These are phyloP conservation scores for Termitomyces sp. DNA, from an alignment of 768 basidiomycete genomes.

Conservation along the genomic window DNA sequence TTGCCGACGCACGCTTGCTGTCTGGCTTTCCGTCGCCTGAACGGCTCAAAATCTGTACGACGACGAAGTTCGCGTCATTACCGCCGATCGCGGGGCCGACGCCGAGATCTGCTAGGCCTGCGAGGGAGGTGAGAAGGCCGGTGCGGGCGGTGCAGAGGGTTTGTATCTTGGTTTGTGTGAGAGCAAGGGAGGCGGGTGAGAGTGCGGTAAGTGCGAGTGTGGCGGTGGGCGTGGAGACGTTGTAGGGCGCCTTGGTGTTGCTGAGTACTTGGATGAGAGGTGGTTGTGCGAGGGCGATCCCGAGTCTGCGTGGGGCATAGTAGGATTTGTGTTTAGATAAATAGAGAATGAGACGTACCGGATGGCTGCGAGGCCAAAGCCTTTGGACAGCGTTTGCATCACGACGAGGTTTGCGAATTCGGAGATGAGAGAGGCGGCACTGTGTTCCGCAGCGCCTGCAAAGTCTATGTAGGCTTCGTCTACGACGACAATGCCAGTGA, in stretches of 20 bases:
- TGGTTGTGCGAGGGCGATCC: constrained; percentile 85
- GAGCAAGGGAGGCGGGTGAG: constrained; percentile 50
- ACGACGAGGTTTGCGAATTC: constrained; percentile 88
- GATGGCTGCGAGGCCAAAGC: constrained; percentile 93
- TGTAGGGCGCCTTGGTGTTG: constrained; percentile 98
- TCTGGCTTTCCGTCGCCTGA: constrained; percentile 39
- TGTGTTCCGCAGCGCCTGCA: constrained; percentile 44
- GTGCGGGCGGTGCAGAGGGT: constrained; percentile 56
- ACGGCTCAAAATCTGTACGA: constrained; percentile 65
- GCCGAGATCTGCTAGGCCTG: constrained; percentile 32
- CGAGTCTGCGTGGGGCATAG: constrained; percentile 51
- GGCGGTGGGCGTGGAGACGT: constrained; percentile 88
- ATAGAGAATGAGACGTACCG: constrained; percentile 47
- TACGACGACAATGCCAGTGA: constrained; percentile 88
- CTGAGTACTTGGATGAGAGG: constrained; percentile 85
- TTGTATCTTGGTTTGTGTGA: constrained; percentile 62
- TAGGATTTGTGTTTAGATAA: background rate
- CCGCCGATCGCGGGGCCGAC: constrained; percentile 71
- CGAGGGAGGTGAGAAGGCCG: constrained; percentile 46
- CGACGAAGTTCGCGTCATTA: constrained; percentile 86
- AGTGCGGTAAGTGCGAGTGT: constrained; percentile 77
- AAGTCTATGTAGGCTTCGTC: constrained; percentile 99
- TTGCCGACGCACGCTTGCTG: constrained; percentile 50
- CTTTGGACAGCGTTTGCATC: constrained; percentile 95
- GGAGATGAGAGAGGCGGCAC: constrained; percentile 65